Evolutionary conservation across 2,329 filamentous ascomycete species (phyloP).

Genomic region (Alternaria metachromatica): DNA sequence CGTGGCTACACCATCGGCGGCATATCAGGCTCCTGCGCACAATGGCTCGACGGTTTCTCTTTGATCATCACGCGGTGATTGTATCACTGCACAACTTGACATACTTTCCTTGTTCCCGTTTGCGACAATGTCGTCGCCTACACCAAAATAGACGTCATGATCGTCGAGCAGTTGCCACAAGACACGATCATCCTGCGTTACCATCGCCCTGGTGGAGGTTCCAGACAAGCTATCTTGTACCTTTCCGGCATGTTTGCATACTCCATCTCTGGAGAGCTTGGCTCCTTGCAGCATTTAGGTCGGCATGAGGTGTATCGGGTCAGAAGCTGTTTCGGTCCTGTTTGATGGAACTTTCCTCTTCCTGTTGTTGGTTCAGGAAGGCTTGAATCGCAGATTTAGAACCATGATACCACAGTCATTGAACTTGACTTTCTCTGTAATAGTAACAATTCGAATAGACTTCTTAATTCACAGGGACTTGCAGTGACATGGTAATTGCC

Average conservation of each 20-base stretch:
- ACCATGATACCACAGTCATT: constrained; percentile 14
- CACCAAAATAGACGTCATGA: neutral
- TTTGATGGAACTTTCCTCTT: neutral
- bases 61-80: constrained; percentile 75
- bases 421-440: constrained; percentile 6
- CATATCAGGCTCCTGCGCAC: constrained; percentile 78
- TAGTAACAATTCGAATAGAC: neutral
- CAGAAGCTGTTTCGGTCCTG: neutral
- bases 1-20: constrained; percentile 88
- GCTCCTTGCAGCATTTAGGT: neutral
- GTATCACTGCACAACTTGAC: neutral
- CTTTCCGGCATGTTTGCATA: neutral
- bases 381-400: neutral
- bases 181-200: neutral
- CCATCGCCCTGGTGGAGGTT: neutral
- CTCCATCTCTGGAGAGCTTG: neutral
- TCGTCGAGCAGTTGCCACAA: neutral
- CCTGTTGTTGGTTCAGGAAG: neutral
- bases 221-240: neutral
- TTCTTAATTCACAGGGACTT: neutral
- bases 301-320: neutral
- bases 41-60: constrained; percentile 86
- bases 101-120: neutral
- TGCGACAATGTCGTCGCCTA: neutral
- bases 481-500: neutral